A percentile compares a stretch with the other conserved stretches of the same genome.
Evolutionary conservation across 2,329 filamentous ascomycete species (phyloP).

Genomic region (Sordariomycetes sp.): DNA sequence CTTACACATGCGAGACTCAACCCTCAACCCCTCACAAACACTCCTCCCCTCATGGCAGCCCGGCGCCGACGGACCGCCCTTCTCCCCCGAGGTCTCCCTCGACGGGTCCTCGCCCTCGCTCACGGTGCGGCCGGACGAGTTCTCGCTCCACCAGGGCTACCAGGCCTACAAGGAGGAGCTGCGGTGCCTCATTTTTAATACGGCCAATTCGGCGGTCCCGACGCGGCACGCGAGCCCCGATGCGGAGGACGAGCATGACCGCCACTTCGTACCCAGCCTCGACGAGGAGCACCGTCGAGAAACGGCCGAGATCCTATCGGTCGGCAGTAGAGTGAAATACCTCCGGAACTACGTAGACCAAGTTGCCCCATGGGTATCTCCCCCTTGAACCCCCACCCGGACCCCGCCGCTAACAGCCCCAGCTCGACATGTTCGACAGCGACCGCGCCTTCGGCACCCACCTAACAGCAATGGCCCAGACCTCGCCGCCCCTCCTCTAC

Average conservation of each 20-base stretch:
- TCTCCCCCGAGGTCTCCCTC: not conserved
- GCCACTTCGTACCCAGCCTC: not conserved
- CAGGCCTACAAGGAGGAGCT: constrained; percentile 34
- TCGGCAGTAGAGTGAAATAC: constrained; percentile 23
- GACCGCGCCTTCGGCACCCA: constrained; percentile 40
- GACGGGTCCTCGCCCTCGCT: constrained; percentile 3
- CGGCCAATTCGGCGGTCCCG: constrained; percentile 29
- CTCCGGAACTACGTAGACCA: constrained; percentile 40
- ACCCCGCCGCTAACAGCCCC: constrained; percentile 8
- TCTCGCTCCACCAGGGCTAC: constrained; percentile 27
- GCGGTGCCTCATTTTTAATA: constrained; percentile 32
- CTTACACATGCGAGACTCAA: not conserved
- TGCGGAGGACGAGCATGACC: constrained; percentile 9
- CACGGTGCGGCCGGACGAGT: constrained; percentile 20
- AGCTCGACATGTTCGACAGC: constrained; percentile 48
- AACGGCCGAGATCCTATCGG: constrained; percentile 17
- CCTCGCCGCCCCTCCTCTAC: constrained; percentile 33
- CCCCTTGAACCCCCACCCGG: not conserved
- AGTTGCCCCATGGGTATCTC: constrained; percentile 31
- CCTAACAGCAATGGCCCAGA: constrained; percentile 35
- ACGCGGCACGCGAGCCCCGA: constrained; percentile 25
- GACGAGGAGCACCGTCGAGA: constrained; percentile 9
- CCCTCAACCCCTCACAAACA: not conserved
- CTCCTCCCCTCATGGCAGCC: not conserved
- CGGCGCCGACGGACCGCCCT: not conserved